Percentiles rank a stretch among this genome's conserved stretches.
Conservation (phyloP, 192 early-diverging fungal genomes). For the Mortierella alpina region DNA sequence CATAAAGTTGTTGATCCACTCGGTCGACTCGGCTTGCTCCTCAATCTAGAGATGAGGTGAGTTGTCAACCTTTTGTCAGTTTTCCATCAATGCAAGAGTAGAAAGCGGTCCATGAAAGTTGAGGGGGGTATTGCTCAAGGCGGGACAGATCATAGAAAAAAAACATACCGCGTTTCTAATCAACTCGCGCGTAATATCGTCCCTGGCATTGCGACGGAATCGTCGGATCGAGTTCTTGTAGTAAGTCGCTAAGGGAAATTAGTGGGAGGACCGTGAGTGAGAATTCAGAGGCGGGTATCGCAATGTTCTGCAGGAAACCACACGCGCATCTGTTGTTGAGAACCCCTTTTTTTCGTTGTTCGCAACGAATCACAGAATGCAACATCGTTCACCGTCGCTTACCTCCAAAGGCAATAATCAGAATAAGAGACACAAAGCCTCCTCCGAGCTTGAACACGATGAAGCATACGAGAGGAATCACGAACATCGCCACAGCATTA, state of each 20-base stretch:
- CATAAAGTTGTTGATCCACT: constrained; percentile 93
- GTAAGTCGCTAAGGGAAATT: constrained; percentile 67
- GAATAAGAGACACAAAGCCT: constrained; percentile 40
- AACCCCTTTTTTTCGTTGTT: not conserved
- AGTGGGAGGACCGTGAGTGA: not conserved
- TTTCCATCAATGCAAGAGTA: not conserved
- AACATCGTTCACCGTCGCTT: not conserved
- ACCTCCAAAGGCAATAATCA: constrained; percentile 54
- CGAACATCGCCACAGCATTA: constrained; percentile 33
- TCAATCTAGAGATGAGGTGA: constrained; percentile 39
- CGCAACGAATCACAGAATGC: not conserved
- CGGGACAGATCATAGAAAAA: not conserved
- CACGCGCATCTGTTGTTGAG: no score
- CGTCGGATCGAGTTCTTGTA: constrained; percentile 79
- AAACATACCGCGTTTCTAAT: constrained; percentile 52
- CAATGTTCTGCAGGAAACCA: no score
- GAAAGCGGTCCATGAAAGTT: not conserved
- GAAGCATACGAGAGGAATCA: constrained; percentile 37
- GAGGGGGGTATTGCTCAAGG: no score
- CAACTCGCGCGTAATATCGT: constrained; percentile 77
- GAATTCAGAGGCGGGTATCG: not conserved
- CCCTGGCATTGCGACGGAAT: constrained; percentile 73
- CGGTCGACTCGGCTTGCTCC: constrained; percentile 72
- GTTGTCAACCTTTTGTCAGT: not conserved
- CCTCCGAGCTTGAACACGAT: constrained; percentile 45